Evolutionary conservation across 129 eudicot genomes (phyloP).

Genomic region (Flaveria linearis): DNA sequence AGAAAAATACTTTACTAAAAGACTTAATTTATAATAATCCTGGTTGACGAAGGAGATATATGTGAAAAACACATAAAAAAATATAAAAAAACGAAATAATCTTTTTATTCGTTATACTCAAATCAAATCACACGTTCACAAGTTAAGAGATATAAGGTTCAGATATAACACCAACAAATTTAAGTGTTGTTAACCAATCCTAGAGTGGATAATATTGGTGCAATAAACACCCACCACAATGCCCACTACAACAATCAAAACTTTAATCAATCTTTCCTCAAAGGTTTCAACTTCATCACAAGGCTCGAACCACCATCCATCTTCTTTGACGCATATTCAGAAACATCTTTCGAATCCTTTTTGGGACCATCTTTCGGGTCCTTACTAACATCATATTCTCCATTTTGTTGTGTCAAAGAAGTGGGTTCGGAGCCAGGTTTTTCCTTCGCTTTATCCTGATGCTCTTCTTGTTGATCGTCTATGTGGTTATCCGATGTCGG

Average conservation of each 20-base stretch:
- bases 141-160: background rate
- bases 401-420: background rate
- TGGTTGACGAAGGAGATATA: background rate
- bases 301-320: background rate
- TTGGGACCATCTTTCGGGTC: background rate
- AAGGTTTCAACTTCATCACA: constrained; percentile 2
- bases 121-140: constrained; percentile 15
- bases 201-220: background rate
- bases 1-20: too few relatives aligned
- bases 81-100: background rate
- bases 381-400: background rate
- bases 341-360: constrained; percentile 10
- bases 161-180: background rate
- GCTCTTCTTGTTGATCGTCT: constrained; percentile 22
- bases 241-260: constrained; percentile 22
- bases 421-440: constrained; percentile 16
- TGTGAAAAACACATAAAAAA: background rate
- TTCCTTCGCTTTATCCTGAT: constrained; percentile 5
- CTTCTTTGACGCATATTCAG: constrained; percentile 17
- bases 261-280: background rate
- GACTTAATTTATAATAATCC: too few relatives aligned
- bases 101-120: constrained; percentile 7
- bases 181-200: constrained; percentile 16
- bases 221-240: constrained; percentile 15
- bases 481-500: constrained; percentile 26